These are phyloP conservation scores for Pichia ethanolica DNA, from an alignment of 805 yeast genomes.

Conservation along the genomic window DNA sequence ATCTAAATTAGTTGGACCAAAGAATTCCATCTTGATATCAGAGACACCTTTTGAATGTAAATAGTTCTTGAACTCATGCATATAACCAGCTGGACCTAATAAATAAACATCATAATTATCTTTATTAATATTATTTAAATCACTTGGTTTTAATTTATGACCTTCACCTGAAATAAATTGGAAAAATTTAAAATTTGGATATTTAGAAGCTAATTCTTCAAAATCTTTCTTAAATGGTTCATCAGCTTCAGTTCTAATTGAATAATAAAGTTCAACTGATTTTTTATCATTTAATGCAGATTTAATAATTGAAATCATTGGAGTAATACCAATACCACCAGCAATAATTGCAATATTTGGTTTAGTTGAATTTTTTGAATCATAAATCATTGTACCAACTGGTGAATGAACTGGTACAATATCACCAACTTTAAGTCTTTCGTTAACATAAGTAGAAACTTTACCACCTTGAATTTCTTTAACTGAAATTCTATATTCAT, in stretches of 20 bases:
- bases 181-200: constrained; percentile 4
- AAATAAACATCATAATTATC: constrained; percentile 24
- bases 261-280: constrained; percentile 29
- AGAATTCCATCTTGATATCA: constrained; percentile 25
- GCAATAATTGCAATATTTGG: constrained; percentile 37
- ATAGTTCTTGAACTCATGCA: constrained; percentile 23
- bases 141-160: constrained; percentile 13
- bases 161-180: constrained; percentile 6
- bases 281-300: constrained; percentile 28
- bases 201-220: constrained; percentile 1
- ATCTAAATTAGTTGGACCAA: constrained; percentile 26
- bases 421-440: constrained; percentile 41
- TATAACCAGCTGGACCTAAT: constrained; percentile 31
- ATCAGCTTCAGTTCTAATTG: constrained; percentile 20
- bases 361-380: constrained; percentile 16
- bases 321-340: constrained; percentile 68
- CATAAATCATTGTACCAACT: constrained; percentile 43
- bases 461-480: constrained; percentile 46
- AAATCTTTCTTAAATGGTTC: constrained; percentile 12
- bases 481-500: constrained; percentile 54
- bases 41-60: constrained; percentile 16
- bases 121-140: constrained; percentile 19
- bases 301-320: constrained; percentile 47
- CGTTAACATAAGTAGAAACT: constrained; percentile 45
- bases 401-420: constrained; percentile 48